Evolutionary conservation across 2,329 filamentous ascomycete genomes (phyloP).

Genomic region (Dactylellina parvicollis): DNA sequence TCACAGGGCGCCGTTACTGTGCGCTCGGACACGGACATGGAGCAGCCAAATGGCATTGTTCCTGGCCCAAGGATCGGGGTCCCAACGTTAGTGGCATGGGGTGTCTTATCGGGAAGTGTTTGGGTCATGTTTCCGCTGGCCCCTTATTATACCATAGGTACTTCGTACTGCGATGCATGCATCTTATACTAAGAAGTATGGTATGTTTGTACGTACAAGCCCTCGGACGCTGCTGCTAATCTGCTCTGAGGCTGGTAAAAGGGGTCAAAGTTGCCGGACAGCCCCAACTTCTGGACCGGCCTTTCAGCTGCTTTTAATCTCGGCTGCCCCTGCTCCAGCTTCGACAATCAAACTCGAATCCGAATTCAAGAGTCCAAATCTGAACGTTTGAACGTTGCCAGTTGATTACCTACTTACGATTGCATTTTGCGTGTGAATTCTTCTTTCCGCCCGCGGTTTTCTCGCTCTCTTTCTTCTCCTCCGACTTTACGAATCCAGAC

Average conservation of each 20-base stretch:
- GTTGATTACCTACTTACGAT: no score
- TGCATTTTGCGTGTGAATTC: no score
- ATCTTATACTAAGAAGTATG: no score
- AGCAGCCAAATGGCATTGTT: constrained; percentile 21
- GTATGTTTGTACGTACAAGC: no score
- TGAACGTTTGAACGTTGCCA: no score
- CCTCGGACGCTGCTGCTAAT: no score
- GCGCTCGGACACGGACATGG: constrained; percentile 36
- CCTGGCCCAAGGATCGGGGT: constrained; percentile 40
- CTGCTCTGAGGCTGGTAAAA: constrained; percentile 12
- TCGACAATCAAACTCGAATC: no score
- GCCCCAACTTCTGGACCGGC: constrained; percentile 22
- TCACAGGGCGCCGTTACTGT: constrained; percentile 22
- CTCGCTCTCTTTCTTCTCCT: constrained; percentile 22
- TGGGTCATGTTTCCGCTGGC: constrained; percentile 35
- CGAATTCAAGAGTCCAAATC: no score
- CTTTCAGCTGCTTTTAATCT: constrained; percentile 53
- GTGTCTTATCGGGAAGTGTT: constrained; percentile 47
- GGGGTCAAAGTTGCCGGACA: constrained; percentile 19
- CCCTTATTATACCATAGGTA: no score
- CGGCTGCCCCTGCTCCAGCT: constrained; percentile 44
- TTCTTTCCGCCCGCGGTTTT: constrained; percentile 9
- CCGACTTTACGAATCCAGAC: neutral
- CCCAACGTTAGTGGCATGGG: constrained; percentile 34
- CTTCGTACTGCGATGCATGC: no score